Conservation (phyloP, 2,329 filamentous ascomycete species). For the Stromatinia cepivora region DNA sequence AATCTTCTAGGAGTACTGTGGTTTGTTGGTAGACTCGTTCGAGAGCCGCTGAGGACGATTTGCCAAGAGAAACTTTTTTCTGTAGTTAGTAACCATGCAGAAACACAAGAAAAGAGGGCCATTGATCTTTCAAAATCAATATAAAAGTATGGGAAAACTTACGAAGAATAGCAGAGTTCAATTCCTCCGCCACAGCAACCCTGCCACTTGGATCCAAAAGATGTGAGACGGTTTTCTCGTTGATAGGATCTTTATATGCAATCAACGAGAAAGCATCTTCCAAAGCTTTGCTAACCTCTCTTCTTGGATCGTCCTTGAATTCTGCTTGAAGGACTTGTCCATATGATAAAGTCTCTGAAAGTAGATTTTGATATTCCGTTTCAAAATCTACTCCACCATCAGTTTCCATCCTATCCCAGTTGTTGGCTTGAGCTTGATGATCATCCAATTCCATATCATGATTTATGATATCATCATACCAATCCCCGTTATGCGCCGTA, state of each 20-base stretch:
- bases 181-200: conserved; percentile 80
- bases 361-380: conserved; percentile 47
- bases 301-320: conserved; percentile 69
- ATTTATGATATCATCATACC: conserved; percentile 43
- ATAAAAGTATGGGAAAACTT: conserved; percentile 19
- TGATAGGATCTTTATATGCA: conserved; percentile 79
- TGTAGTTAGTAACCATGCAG: conserved; percentile 27
- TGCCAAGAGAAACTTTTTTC: conserved; percentile 76
- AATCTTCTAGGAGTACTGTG: conserved; percentile 77
- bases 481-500: conserved; percentile 44
- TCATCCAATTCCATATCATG: conserved; percentile 56
- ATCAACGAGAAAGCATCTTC: conserved; percentile 85
- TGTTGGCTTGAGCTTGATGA: conserved; percentile 46
- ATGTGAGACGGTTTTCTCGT: conserved; percentile 71
- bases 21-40: conserved; percentile 87
- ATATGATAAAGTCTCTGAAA: conserved; percentile 72
- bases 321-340: conserved; percentile 77
- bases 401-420: conserved; percentile 55
- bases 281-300: conserved; percentile 71
- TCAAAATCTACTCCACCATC: conserved; percentile 42
- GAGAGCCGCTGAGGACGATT: conserved; percentile 81
- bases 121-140: background rate
- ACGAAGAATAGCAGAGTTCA: conserved; percentile 88
- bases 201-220: conserved; percentile 75
- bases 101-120: background rate